A percentile compares a stretch with the other conserved stretches of the same genome.
Conservation (phyloP, 2,329 filamentous ascomycete genomes). For the Colletotrichum tofieldiae region DNA sequence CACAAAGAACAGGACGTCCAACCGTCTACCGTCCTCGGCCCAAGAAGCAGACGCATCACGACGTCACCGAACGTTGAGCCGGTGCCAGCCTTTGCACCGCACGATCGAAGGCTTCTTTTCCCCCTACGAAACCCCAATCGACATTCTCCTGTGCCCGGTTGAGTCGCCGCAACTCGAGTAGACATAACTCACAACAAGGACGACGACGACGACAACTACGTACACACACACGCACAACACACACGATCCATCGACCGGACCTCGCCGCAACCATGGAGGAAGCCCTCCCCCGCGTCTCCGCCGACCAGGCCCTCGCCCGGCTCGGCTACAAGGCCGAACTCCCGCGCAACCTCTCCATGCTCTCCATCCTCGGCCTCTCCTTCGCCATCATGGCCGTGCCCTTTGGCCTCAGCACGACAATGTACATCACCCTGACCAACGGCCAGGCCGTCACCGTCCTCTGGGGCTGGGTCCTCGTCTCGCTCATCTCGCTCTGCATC, state of each 20-base stretch:
- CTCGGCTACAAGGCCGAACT: slow-evolving; percentile 66
- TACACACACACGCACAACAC: too few relatives aligned
- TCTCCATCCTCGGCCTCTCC: slow-evolving; percentile 75
- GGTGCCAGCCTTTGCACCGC: too few relatives aligned
- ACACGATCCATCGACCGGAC: background rate
- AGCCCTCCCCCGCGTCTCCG: slow-evolving; percentile 25
- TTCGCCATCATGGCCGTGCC: slow-evolving; percentile 84
- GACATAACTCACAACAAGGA: background rate
- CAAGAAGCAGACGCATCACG: background rate
- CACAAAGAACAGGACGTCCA: background rate
- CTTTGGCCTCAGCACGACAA: slow-evolving; percentile 77
- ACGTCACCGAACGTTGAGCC: background rate
- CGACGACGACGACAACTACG: background rate
- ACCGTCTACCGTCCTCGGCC: background rate
- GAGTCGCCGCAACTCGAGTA: background rate
- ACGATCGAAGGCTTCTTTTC: background rate
- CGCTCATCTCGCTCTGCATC: slow-evolving; percentile 74
- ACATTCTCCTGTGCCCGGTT: background rate
- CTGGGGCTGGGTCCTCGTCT: slow-evolving; percentile 79
- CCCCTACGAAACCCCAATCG: background rate
- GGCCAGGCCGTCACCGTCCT: slow-evolving; percentile 79
- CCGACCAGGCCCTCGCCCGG: slow-evolving; percentile 55
- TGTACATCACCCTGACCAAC: slow-evolving; percentile 78
- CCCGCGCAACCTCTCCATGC: slow-evolving; percentile 64
- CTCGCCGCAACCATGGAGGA: slow-evolving; percentile 28